phyloP scores from a whole-genome alignment of 2,329 filamentous ascomycete genomes.

The Ascochyta rabiei region DNA sequence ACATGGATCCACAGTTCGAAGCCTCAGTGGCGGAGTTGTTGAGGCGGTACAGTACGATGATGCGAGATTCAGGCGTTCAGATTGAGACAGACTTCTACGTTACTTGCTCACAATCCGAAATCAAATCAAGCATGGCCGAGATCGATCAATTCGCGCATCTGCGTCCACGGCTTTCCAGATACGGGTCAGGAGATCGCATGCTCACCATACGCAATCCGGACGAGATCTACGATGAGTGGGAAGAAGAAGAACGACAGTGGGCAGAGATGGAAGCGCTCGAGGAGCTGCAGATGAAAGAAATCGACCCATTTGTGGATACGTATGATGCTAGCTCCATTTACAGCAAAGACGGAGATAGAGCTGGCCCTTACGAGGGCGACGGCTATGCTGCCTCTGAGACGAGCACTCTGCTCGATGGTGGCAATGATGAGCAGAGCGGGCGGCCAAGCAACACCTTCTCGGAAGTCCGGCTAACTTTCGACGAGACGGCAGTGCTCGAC shows the following conservation, averaged over 20 bases:
- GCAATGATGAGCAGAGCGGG: slow-evolving; percentile 1
- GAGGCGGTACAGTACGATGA: slow-evolving; percentile 13
- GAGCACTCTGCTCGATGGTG: slow-evolving; percentile 28
- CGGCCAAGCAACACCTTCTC: slow-evolving; percentile 7
- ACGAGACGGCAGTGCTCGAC: slow-evolving; percentile 9
- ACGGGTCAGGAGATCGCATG: slow-evolving; percentile 9
- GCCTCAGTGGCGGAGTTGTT: slow-evolving; percentile 24
- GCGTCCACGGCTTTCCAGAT: slow-evolving; percentile 7
- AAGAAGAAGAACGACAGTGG: slow-evolving; percentile 25
- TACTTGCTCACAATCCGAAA: slow-evolving; percentile 25
- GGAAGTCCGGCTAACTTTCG: slow-evolving; percentile 2
- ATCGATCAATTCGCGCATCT: slow-evolving; percentile 36
- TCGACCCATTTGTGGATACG: slow-evolving; percentile 13
- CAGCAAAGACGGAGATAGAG: not conserved
- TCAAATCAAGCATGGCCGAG: not conserved
- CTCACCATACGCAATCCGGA: slow-evolving; percentile 31
- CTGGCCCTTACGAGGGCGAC: not conserved
- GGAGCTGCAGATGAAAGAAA: slow-evolving; percentile 13
- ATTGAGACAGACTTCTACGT: slow-evolving; percentile 25
- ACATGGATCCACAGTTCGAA: slow-evolving; percentile 37
- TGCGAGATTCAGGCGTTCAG: slow-evolving; percentile 25
- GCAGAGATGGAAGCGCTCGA: slow-evolving; percentile 13
- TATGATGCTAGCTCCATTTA: not conserved
- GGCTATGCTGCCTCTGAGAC: slow-evolving; percentile 25
- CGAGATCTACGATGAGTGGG: slow-evolving; percentile 28